These are phyloP conservation scores for Pascua sp. DNA, from an alignment of 1,284 basidiomycete species.

Conservation along the genomic window DNA sequence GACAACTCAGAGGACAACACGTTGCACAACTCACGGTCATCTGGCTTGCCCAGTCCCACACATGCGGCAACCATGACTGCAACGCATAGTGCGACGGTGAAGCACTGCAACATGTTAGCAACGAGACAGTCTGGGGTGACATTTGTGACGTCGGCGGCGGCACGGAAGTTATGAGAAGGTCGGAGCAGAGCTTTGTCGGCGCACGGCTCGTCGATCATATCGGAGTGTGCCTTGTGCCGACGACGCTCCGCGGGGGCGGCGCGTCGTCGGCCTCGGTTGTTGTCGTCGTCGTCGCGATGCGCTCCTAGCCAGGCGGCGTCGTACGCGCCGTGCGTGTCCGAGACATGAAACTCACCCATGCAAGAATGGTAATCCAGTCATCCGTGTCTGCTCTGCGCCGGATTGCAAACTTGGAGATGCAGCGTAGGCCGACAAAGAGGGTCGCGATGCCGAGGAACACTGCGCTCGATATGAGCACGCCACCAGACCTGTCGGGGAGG, in stretches of 20 bases:
- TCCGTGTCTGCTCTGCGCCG: conserved; percentile 35
- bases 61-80: conserved; percentile 37
- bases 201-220: no score
- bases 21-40: conserved; percentile 25
- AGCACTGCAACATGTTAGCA: conserved; percentile 19
- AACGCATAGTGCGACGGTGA: conserved; percentile 29
- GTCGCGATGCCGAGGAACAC: conserved; percentile 39
- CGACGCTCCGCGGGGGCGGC: no score
- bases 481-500: conserved; percentile 22
- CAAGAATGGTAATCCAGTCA: conserved; percentile 40
- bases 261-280: no score
- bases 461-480: conserved; percentile 38
- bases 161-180: no score
- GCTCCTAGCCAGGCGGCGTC: no score
- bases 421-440: conserved; percentile 34
- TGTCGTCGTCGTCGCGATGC: no score
- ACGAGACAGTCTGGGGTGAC: no score
- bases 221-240: no score
- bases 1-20: neutral
- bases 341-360: conserved; percentile 37
- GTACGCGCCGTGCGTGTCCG: no score
- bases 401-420: conserved; percentile 44
- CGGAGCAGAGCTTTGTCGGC: no score
- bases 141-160: no score
- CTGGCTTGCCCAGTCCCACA: conserved; percentile 38